Conservation (phyloP, 2,329 filamentous ascomycete genomes). For the Leptographium galeiforme region DNA sequence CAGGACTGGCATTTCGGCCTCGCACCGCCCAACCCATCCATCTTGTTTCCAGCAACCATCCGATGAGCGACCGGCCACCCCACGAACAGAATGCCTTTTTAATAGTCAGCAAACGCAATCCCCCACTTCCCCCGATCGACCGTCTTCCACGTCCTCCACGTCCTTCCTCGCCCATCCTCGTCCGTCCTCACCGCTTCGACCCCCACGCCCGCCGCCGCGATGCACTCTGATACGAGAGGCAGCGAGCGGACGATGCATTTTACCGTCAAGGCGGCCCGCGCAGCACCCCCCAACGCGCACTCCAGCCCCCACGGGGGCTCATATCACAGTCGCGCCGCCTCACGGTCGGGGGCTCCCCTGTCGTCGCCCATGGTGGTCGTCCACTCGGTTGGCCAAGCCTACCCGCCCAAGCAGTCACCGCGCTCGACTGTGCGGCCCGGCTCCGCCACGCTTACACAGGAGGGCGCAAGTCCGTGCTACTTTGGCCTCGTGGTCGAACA, state of each 20-base stretch:
- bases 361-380: conserved; percentile 34
- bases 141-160: too few relatives aligned
- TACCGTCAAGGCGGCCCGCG: conserved; percentile 32
- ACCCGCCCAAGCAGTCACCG: conserved; percentile 38
- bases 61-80: too few relatives aligned
- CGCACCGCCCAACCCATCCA: too few relatives aligned
- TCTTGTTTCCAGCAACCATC: too few relatives aligned
- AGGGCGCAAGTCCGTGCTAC: conserved; percentile 64
- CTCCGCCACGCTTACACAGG: conserved; percentile 11
- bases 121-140: too few relatives aligned
- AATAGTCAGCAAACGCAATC: too few relatives aligned
- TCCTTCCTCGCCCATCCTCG: too few relatives aligned
- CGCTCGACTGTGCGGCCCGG: conserved; percentile 8
- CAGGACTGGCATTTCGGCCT: too few relatives aligned
- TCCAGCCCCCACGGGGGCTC: conserved; percentile 24
- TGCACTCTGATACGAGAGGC: conserved; percentile 13
- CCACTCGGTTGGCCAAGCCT: conserved; percentile 40
- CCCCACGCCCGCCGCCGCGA: neutral
- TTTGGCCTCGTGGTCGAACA: conserved; percentile 63
- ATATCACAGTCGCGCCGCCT: conserved; percentile 23
- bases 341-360: conserved; percentile 35
- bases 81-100: too few relatives aligned
- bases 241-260: conserved; percentile 25
- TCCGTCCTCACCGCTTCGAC: too few relatives aligned
- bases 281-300: conserved; percentile 18